phyloP scores from a whole-genome alignment of 768 basidiomycete species.

The Tubosaeta sp. region DNA sequence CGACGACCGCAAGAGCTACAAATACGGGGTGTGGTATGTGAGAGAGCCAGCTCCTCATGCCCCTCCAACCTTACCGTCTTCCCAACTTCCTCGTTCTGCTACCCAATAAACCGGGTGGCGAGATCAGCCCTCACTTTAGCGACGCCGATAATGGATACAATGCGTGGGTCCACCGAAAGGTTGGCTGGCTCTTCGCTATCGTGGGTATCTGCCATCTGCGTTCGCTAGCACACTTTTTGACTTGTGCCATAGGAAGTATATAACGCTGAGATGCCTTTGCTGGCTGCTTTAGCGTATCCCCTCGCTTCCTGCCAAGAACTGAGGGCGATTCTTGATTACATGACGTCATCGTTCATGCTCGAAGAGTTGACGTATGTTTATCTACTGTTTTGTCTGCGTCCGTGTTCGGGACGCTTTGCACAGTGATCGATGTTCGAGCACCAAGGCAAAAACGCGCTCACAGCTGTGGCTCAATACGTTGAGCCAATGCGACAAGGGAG shows the following conservation, averaged over 20 bases:
- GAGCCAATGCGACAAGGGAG: conserved; percentile 12
- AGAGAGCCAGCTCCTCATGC: conserved; percentile 10
- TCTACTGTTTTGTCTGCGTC: background rate
- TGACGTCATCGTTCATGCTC: conserved; percentile 30
- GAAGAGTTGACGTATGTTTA: conserved; percentile 25
- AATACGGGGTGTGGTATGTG: conserved; percentile 5
- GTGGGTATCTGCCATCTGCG: conserved; percentile 9
- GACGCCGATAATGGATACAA: conserved; percentile 20
- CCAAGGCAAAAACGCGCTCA: conserved; percentile 11
- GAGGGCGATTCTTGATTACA: conserved; percentile 24
- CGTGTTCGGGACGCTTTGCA: background rate
- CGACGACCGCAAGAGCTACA: conserved; percentile 7
- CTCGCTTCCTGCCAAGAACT: conserved; percentile 19
- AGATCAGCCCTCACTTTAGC: conserved; percentile 24
- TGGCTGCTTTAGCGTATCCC: conserved; percentile 24
- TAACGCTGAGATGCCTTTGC: conserved; percentile 24
- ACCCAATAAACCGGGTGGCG: conserved; percentile 26
- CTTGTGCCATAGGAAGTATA: conserved; percentile 18
- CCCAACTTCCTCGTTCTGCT: conserved; percentile 23
- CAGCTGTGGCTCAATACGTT: conserved; percentile 24
- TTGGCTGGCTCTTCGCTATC: conserved; percentile 22
- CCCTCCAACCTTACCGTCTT: conserved; percentile 18
- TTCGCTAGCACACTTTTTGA: background rate
- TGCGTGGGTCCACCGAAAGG: conserved; percentile 19
- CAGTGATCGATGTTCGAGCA: conserved; percentile 26